Evolutionary conservation across 306 rosid genomes (phyloP).

Genomic region (Sindora glabra): DNA sequence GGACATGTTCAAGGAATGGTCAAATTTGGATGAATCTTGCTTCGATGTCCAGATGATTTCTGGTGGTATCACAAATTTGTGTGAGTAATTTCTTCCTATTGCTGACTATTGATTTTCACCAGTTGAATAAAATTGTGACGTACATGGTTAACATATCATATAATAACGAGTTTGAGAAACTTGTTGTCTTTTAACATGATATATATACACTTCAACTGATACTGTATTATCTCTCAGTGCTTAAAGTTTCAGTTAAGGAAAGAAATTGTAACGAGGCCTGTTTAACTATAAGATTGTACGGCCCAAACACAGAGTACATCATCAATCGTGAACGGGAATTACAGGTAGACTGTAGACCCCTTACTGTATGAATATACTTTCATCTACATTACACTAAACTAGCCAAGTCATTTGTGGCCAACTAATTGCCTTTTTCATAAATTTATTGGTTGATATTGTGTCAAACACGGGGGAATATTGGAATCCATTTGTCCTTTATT

Average conservation of each 20-base stretch:
- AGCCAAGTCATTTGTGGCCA: neutral
- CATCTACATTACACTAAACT: neutral
- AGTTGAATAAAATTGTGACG: neutral
- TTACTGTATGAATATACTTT: neutral
- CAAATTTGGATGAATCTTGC: conserved; percentile 53
- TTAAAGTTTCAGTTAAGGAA: conserved; percentile 64
- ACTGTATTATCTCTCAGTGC: conserved; percentile 37
- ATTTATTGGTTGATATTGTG: neutral
- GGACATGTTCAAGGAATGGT: conserved; percentile 78
- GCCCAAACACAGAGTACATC: conserved; percentile 84
- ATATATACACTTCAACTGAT: conserved; percentile 5
- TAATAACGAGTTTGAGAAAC: neutral
- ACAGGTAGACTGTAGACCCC: conserved; percentile 47
- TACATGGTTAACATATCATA: neutral
- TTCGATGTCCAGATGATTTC: conserved; percentile 68
- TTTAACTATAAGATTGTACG: conserved; percentile 67
- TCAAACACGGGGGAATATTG: neutral
- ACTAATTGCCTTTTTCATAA: neutral
- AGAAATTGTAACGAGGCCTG: conserved; percentile 34
- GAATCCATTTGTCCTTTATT: neutral
- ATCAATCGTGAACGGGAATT: conserved; percentile 80
- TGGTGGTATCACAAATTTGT: conserved; percentile 89
- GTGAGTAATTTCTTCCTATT: conserved; percentile 42
- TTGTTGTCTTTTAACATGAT: neutral
- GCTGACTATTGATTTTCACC: neutral